Base-by-base conservation (phyloP, 257 asterid species). In the Ballota nigra region DNA sequence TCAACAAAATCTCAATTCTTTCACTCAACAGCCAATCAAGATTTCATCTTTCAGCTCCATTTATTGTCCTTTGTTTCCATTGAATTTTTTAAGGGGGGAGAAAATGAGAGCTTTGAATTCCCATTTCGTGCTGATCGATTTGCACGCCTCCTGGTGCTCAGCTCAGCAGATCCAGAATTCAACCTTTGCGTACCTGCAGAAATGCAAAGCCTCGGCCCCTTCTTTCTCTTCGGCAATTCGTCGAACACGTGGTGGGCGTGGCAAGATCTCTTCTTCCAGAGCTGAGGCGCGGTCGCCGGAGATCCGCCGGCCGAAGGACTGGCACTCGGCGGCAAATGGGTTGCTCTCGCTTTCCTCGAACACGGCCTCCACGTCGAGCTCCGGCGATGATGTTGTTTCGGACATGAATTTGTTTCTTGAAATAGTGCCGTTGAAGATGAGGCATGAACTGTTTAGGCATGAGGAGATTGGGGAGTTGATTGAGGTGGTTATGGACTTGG, bases 401-500 rank as follows among this genome's bases (percentile, higher is more conserved):
- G 99, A 91, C 83, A 72, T 91, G 92, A 86, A 89, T 77, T 79
- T 88, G 92, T 94, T 94, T 73, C 95, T 94, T 64, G 95, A 88
- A 53, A 69, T 89, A 20, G 92, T 94, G 81, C 98, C 99, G 0
- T 63, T 72, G 80, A 80, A 89, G 81, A 91, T 94, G 93, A 94
- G 87, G 80, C 69, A 78, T 49, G 90, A 84, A 63, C 78, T 94
- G 78, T 75, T 85, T 75, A 74, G 83, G 83, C 95, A 88, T 69
- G 83, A 81, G 75, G 86, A 86, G 67, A 88, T 94, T 69, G 81
- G 79, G 75, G 76, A 87, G 75, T 79, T 94, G 62, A 82, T 94
- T 78, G 99, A 94, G 89, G 91, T 94, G 64, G 98, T 94, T 19
- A 87, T 94, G 99, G 99, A 94, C 85, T 88, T 94, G 85, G 97